Conservation (phyloP, 2,329 filamentous ascomycete genomes). For the Clonostachys solani region DNA sequence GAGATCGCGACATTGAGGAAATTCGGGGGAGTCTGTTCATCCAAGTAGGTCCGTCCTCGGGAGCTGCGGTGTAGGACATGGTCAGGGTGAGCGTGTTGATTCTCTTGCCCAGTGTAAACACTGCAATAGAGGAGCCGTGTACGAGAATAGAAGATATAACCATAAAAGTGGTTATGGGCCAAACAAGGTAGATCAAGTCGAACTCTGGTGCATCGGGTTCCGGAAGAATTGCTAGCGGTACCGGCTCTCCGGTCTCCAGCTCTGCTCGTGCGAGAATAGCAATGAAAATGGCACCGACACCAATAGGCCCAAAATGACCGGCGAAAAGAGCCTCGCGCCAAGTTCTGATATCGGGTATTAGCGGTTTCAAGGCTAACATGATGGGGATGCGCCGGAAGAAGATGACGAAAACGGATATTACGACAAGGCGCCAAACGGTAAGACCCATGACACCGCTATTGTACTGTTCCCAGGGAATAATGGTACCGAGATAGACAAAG, state of each 20-base stretch:
- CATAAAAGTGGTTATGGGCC: slow-evolving; percentile 92
- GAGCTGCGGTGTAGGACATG: slow-evolving; percentile 90
- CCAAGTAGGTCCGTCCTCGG: slow-evolving; percentile 87
- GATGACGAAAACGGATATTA: slow-evolving; percentile 89
- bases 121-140: slow-evolving; percentile 95
- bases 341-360: slow-evolving; percentile 96
- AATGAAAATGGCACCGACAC: slow-evolving; percentile 93
- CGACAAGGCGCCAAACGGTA: slow-evolving; percentile 83
- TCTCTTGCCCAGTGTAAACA: slow-evolving; percentile 94
- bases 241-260: slow-evolving; percentile 70
- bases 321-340: slow-evolving; percentile 97
- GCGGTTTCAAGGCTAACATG: slow-evolving; percentile 85
- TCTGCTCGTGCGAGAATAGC: slow-evolving; percentile 92
- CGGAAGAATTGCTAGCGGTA: slow-evolving; percentile 65
- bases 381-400: slow-evolving; percentile 94
- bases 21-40: slow-evolving; percentile 85
- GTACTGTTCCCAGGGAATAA: slow-evolving; percentile 93
- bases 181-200: slow-evolving; percentile 78
- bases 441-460: slow-evolving; percentile 72
- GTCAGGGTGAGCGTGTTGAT: slow-evolving; percentile 96
- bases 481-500: slow-evolving; percentile 96
- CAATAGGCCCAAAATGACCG: slow-evolving; percentile 95
- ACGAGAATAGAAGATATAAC: slow-evolving; percentile 93
- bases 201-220: slow-evolving; percentile 51
- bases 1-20: slow-evolving; percentile 66